Conservation (phyloP, 1,284 basidiomycete species). For the Anthracocystis setariae region DNA sequence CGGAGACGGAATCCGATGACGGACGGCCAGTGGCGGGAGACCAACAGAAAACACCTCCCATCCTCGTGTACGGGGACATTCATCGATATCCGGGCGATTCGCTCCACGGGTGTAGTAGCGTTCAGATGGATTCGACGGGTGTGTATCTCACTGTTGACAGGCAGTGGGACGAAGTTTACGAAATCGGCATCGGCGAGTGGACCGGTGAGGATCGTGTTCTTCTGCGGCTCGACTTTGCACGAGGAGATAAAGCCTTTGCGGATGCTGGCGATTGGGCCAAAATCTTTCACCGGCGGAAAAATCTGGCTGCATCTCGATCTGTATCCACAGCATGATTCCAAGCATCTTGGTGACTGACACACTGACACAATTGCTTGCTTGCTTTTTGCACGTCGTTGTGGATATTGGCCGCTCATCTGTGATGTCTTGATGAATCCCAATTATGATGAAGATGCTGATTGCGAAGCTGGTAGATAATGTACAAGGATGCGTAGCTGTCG, state of each 20-base stretch:
- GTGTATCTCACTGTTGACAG: constrained; percentile 21
- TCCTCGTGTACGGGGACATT: constrained; percentile 17
- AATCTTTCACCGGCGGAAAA: no score
- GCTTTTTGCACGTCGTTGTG: no score
- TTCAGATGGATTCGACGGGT: constrained; percentile 43
- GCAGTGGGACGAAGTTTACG: background rate
- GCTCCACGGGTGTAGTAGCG: constrained; percentile 32
- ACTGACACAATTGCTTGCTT: no score
- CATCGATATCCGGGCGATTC: background rate
- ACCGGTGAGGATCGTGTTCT: background rate
- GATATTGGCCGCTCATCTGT: no score
- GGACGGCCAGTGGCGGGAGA: background rate
- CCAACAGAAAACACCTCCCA: constrained; percentile 1
- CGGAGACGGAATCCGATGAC: background rate
- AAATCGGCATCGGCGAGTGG: background rate
- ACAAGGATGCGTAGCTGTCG: constrained; percentile 5
- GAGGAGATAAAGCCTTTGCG: no score
- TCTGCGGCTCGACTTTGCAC: background rate
- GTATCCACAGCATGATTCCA: no score
- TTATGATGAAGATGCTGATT: background rate
- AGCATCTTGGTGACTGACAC: no score
- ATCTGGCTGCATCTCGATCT: no score
- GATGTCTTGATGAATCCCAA: no score
- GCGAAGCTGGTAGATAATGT: constrained; percentile 11
- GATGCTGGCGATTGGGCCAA: no score